These are phyloP conservation scores for Suillus hirtellus DNA, from an alignment of 768 basidiomycete genomes.

Conservation along the genomic window DNA sequence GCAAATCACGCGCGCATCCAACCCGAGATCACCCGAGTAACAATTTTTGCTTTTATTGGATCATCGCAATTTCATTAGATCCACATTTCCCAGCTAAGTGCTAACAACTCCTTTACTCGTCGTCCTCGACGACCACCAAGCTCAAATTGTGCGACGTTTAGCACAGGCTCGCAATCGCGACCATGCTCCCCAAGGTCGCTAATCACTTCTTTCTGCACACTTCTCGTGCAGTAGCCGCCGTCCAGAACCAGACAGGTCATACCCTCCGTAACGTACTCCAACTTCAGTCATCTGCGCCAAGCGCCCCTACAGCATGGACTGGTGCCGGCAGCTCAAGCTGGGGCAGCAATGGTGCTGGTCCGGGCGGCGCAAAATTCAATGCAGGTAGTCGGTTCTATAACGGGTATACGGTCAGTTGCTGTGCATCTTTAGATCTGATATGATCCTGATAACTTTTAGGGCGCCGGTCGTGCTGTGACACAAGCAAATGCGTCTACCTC, in stretches of 20 bases:
- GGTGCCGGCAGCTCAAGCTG: slow-evolving; percentile 51
- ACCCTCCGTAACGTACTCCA: slow-evolving; percentile 79
- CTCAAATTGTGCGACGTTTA: slow-evolving; percentile 6
- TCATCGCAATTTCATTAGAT: not conserved
- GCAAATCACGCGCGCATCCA: not conserved
- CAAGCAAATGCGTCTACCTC: slow-evolving; percentile 66
- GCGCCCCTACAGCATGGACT: slow-evolving; percentile 39
- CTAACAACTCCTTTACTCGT: not conserved
- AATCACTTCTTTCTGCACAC: slow-evolving; percentile 77
- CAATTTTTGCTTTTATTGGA: slow-evolving; percentile 20
- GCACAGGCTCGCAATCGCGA: slow-evolving; percentile 15
- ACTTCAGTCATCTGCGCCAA: slow-evolving; percentile 52
- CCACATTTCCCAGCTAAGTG: not conserved
- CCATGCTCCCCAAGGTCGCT: slow-evolving; percentile 83
- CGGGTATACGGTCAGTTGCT: slow-evolving; percentile 59
- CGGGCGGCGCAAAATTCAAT: slow-evolving; percentile 73
- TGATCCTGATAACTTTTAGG: slow-evolving; percentile 39
- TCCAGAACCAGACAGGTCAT: slow-evolving; percentile 67
- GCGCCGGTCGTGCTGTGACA: slow-evolving; percentile 67
- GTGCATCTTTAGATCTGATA: not conserved
- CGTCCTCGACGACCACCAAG: slow-evolving; percentile 8
- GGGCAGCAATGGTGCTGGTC: slow-evolving; percentile 57
- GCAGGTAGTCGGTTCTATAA: slow-evolving; percentile 71
- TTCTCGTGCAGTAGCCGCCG: slow-evolving; percentile 71
- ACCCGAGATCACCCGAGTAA: slow-evolving; percentile 25